phyloP scores from a whole-genome alignment of 306 rosid species.

The Cucurbita pepo region DNA sequence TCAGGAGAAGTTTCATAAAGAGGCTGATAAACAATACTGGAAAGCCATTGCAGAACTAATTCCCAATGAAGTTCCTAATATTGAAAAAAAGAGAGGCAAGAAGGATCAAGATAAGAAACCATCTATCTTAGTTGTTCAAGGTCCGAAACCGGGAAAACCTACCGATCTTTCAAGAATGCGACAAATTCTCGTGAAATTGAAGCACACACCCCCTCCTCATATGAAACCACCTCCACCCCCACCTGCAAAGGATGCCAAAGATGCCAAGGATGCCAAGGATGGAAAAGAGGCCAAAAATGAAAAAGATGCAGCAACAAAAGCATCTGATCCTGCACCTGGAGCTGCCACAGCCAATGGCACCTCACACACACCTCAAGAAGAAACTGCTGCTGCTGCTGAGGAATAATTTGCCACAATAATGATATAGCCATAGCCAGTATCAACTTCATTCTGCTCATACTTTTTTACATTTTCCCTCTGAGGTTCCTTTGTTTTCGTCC shows the following conservation, averaged over 20 bases:
- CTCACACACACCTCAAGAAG: constrained; percentile 29
- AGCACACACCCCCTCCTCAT: constrained; percentile 96
- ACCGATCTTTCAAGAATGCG: constrained; percentile 91
- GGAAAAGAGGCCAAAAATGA: constrained; percentile 41
- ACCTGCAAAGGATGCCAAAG: not conserved
- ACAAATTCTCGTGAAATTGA: constrained; percentile 76
- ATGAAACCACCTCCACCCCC: constrained; percentile 95
- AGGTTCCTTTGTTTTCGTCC: not conserved
- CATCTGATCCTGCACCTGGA: constrained; percentile 35
- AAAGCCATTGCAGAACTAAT: constrained; percentile 85
- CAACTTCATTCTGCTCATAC: constrained; percentile 1
- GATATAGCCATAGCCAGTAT: constrained; percentile 2
- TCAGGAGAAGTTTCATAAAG: constrained; percentile 96
- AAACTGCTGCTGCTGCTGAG: constrained; percentile 29
- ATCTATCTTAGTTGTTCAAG: constrained; percentile 71
- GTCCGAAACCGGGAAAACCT: constrained; percentile 98
- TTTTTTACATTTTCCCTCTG: not conserved
- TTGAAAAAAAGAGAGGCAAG: constrained; percentile 88
- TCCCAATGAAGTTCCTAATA: constrained; percentile 88
- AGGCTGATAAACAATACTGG: constrained; percentile 95
- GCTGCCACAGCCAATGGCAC: constrained; percentile 38
- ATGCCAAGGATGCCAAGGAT: constrained; percentile 17
- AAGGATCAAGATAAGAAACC: constrained; percentile 96
- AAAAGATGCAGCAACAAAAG: constrained; percentile 41
- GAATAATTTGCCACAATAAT: constrained; percentile 31